Conservation (phyloP, 495 filamentous ascomycete genomes). For the Amniculicola lignicola region DNA sequence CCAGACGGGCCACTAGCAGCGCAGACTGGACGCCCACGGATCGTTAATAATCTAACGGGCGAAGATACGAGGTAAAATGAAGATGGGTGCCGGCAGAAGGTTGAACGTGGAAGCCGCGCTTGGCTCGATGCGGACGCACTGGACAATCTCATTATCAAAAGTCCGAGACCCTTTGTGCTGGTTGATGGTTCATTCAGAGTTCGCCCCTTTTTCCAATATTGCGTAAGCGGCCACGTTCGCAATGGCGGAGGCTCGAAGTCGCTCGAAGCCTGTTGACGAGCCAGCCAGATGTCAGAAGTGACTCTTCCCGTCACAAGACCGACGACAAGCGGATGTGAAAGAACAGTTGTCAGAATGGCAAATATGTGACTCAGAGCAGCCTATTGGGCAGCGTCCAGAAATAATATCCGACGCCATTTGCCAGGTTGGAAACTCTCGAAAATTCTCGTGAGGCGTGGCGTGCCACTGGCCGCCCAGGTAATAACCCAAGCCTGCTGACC, state of each 20-base stretch:
- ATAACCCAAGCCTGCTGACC: not conserved
- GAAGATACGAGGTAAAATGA: conserved; percentile 20
- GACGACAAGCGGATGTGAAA: not conserved
- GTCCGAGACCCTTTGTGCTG: not conserved
- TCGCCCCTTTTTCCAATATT: conserved; percentile 16
- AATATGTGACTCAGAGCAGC: conserved; percentile 1
- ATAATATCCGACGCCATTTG: conserved; percentile 33
- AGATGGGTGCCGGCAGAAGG: conserved; percentile 7
- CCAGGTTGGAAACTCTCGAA: conserved; percentile 24
- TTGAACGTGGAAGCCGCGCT: not conserved
- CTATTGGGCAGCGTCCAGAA: conserved; percentile 23
- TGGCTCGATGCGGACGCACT: conserved; percentile 7
- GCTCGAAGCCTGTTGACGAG: not conserved
- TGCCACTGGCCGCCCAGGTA: conserved; percentile 15
- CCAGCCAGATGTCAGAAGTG: not conserved
- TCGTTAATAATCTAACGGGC: conserved; percentile 25
- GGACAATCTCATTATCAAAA: conserved; percentile 7
- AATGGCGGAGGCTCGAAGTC: conserved; percentile 14
- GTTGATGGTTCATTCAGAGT: conserved; percentile 10
- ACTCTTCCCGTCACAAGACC: conserved; percentile 17
- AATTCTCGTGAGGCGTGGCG: conserved; percentile 10
- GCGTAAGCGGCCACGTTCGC: conserved; percentile 31
- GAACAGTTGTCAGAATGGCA: conserved; percentile 14
- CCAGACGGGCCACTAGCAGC: conserved; percentile 4
- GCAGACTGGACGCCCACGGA: conserved; percentile 18